These are phyloP conservation scores for Didymellaceae sp. DNA, from an alignment of 2,329 filamentous ascomycete genomes.

Conservation along the genomic window DNA sequence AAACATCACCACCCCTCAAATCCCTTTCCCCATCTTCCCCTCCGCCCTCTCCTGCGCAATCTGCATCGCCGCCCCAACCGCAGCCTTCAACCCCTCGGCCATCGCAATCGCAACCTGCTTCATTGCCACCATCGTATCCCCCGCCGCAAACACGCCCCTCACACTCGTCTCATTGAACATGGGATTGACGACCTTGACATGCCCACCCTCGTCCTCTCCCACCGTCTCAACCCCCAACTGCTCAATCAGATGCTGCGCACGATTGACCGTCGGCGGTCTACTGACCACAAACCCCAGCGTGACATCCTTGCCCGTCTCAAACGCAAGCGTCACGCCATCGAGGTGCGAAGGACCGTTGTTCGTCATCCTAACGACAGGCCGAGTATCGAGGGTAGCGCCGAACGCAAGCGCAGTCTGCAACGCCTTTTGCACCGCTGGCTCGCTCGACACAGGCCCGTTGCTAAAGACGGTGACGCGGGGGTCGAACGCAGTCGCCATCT, in stretches of 20 bases:
- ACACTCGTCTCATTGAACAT: conserved; percentile 60
- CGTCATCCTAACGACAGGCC: conserved; percentile 31
- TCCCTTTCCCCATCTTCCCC: no score
- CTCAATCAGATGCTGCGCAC: conserved; percentile 39
- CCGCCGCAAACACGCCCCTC: conserved; percentile 60
- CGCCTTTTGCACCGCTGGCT: conserved; percentile 25
- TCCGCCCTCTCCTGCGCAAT: conserved; percentile 29
- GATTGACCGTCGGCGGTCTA: conserved; percentile 38
- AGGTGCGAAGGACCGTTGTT: conserved; percentile 37
- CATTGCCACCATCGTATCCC: conserved; percentile 53
- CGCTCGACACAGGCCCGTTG: conserved; percentile 26
- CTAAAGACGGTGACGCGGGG: conserved; percentile 35
- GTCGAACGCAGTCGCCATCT: conserved; percentile 38
- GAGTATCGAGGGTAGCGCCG: conserved; percentile 35
- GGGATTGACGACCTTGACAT: conserved; percentile 50
- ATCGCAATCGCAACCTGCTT: conserved; percentile 43
- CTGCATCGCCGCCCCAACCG: conserved; percentile 33
- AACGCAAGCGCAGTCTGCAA: conserved; percentile 27
- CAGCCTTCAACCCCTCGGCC: conserved; percentile 39
- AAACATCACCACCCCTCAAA: no score
- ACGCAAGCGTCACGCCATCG: conserved; percentile 39
- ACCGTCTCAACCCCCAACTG: conserved; percentile 47
- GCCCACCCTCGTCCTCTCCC: conserved; percentile 48
- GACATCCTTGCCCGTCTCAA: conserved; percentile 32
- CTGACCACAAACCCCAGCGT: conserved; percentile 39